A percentile compares a stretch with the other conserved stretches of the same genome.
phyloP scores from a whole-genome alignment of 2,329 filamentous ascomycete genomes.

The Tolypocladium endophyticum region DNA sequence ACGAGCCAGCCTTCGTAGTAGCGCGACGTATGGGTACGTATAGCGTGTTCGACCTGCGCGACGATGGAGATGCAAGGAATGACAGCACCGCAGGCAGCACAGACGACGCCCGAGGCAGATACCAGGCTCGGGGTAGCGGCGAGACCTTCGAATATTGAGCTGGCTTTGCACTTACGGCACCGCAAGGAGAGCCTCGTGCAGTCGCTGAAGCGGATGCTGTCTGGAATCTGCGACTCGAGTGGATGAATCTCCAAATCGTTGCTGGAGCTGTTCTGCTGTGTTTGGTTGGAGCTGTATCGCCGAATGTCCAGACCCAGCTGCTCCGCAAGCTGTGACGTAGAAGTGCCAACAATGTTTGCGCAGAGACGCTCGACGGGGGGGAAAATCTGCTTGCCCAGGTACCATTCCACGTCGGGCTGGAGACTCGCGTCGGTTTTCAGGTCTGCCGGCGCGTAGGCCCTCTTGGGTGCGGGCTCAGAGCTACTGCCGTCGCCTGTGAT shows the following conservation, averaged over 20 bases:
- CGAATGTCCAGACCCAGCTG: conserved; percentile 85
- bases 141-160: conserved; percentile 69
- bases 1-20: conserved; percentile 93
- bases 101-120: conserved; percentile 65
- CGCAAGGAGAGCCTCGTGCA: conserved; percentile 66
- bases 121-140: conserved; percentile 45
- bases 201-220: conserved; percentile 78
- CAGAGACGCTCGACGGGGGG: conserved; percentile 96
- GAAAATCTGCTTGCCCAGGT: conserved; percentile 96
- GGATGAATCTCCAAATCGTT: conserved; percentile 71
- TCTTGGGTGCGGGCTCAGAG: conserved; percentile 69
- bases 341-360: conserved; percentile 88
- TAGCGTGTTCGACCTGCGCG: conserved; percentile 77
- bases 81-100: conserved; percentile 54
- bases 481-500: conserved; percentile 65
- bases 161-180: conserved; percentile 69
- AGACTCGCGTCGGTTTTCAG: conserved; percentile 66
- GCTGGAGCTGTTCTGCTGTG: conserved; percentile 36
- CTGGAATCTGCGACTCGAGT: conserved; percentile 87
- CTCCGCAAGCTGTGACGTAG: conserved; percentile 79
- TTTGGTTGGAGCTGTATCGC: conserved; percentile 56
- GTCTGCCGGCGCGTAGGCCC: conserved; percentile 79
- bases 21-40: conserved; percentile 64
- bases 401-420: conserved; percentile 90
- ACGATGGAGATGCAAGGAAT: conserved; percentile 66